Base-by-base conservation (phyloP, 306 rosid genomes). In the Carpinus viminea region DNA sequence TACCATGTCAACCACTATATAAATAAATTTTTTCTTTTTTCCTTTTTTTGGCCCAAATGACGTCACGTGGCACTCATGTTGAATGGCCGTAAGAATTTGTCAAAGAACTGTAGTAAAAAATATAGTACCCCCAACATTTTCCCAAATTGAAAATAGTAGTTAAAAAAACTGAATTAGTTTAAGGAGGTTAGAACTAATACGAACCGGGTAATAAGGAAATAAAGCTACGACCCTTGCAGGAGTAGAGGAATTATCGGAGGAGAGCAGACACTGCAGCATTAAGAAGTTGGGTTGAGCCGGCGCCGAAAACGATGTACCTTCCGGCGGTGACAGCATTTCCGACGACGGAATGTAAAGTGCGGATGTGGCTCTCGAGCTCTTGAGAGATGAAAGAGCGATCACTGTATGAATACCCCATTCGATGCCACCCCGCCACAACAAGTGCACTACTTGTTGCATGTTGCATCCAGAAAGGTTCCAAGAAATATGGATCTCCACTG, bases 391-490 rank as follows among this genome's bases (percentile, higher is more conserved):
- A 47, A 12, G 85, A 7, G 0, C 12, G 0, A 59, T 80, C 79
- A 45, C 69, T 6, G 56, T 36, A 80, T 2, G 9, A 0, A 8
- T 86, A 86, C 2, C 89, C 74, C 89, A 86, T 83, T 50, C 89
- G 71, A 45, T 86, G 87, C 89, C 89, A 86, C 8, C 89, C 89
- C 1, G 89, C 38, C 16, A 80, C 85, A 31, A 80, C 2, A 55
- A 86, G 0, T 18, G 83, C 85, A 77, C 89, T 86, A 0, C 65
- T 36, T 1, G 41, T 75, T 51, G 81, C 81, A 54, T 72, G 76
- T 46, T 52, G 13, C 85, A 65, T 80, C 89, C 89, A 86, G 16
- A 80, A 86, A 7, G 89, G 89, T 70, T 86, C 85, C 59, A 86
- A 51, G 74, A 86, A 86, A 38, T 11, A 76, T 36, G 89, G 87